These are phyloP conservation scores for Monosporozyma aerobia DNA, from an alignment of 805 yeast genomes.

Conservation along the genomic window DNA sequence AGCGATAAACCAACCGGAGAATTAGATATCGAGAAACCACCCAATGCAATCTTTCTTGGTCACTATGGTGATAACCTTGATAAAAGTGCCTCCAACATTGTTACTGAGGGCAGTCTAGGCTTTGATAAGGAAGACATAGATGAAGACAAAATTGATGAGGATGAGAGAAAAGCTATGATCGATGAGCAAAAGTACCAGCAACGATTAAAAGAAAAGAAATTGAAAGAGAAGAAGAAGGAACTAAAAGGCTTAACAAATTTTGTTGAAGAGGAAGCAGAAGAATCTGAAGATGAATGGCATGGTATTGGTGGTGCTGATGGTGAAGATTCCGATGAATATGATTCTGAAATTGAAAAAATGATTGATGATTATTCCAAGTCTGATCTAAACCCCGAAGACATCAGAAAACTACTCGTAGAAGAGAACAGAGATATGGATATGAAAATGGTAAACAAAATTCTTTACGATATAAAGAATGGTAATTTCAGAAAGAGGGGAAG, in stretches of 20 bases:
- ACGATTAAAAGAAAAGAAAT: conserved; percentile 18
- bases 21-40: not conserved
- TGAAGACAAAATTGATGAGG: conserved; percentile 1
- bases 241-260: conserved; percentile 53
- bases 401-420: conserved; percentile 48
- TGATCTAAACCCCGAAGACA: conserved; percentile 47
- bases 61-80: conserved; percentile 22
- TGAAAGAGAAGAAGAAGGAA: conserved; percentile 35
- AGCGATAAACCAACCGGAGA: not conserved
- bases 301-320: conserved; percentile 73
- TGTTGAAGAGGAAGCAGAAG: conserved; percentile 77
- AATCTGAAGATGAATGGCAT: conserved; percentile 82
- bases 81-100: not conserved
- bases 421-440: conserved; percentile 56
- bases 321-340: conserved; percentile 39
- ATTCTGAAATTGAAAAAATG: conserved; percentile 72
- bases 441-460: conserved; percentile 53
- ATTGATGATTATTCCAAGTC: conserved; percentile 59
- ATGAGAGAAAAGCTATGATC: conserved; percentile 11
- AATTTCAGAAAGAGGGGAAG: conserved; percentile 52
- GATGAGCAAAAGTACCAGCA: conserved; percentile 11
- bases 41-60: conserved; percentile 21
- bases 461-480: conserved; percentile 66
- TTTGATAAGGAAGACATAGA: not conserved
- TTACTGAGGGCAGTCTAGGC: not conserved